These are phyloP conservation scores for Hyphodiscus hymeniophilus DNA, from an alignment of 495 filamentous ascomycete species.

Conservation along the genomic window DNA sequence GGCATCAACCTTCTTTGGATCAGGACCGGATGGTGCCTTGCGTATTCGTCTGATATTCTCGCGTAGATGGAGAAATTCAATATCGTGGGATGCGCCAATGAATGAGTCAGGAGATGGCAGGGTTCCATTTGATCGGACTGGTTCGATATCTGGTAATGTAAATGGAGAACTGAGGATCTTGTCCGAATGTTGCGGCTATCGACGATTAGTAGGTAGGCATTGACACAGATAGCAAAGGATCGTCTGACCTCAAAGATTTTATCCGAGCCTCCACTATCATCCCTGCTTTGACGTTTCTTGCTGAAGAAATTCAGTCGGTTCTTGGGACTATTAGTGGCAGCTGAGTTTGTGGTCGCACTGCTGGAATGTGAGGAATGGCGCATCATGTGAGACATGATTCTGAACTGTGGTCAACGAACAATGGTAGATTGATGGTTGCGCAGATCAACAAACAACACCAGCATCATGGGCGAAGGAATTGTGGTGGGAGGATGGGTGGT, in stretches of 20 bases:
- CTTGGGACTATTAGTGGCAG: constrained; percentile 7
- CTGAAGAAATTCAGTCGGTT: constrained; percentile 13
- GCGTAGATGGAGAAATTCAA: constrained; percentile 21
- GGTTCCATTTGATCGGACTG: constrained; percentile 11
- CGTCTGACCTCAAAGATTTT: constrained; percentile 15
- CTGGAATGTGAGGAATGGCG: constrained; percentile 14
- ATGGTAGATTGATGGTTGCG: background rate
- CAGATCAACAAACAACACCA: background rate
- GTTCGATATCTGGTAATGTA: constrained; percentile 12
- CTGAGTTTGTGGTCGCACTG: constrained; percentile 8
- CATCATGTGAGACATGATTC: constrained; percentile 11
- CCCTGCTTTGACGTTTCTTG: constrained; percentile 4
- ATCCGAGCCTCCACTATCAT: constrained; percentile 3
- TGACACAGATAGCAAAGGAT: background rate
- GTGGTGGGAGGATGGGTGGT: background rate
- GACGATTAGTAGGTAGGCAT: background rate
- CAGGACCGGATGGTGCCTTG: constrained; percentile 17
- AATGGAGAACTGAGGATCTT: constrained; percentile 11
- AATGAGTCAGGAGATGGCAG: constrained; percentile 18
- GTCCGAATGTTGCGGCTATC: constrained; percentile 6
- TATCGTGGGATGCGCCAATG: constrained; percentile 13
- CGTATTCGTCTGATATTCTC: constrained; percentile 21
- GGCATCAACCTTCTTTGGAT: constrained; percentile 25
- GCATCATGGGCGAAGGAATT: background rate
- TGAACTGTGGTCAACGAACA: background rate